Percentiles rank a stretch among this genome's conserved stretches.
phyloP scores from a whole-genome alignment of 805 yeast species.

The Zygotorulaspora danielsina region DNA sequence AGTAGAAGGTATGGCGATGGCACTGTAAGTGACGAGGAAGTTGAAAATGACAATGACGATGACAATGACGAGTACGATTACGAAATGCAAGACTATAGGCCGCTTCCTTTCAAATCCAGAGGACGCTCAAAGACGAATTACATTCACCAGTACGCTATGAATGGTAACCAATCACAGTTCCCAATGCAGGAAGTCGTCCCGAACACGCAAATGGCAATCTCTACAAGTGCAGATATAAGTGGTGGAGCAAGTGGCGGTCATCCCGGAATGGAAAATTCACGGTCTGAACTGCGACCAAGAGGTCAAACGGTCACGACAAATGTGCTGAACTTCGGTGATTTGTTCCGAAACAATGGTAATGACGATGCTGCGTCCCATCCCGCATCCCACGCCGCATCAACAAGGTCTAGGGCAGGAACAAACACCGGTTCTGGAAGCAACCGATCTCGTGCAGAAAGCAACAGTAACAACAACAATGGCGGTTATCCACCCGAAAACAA shows the following conservation, averaged over 20 bases:
- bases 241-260: slow-evolving; percentile 10
- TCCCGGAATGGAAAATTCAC: slow-evolving; percentile 10
- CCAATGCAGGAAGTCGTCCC: slow-evolving; percentile 35
- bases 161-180: slow-evolving; percentile 13
- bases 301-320: slow-evolving; percentile 23
- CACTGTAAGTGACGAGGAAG: not conserved
- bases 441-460: slow-evolving; percentile 7
- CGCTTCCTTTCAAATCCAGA: slow-evolving; percentile 10
- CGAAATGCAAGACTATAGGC: slow-evolving; percentile 22
- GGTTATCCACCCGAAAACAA: slow-evolving; percentile 4
- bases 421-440: slow-evolving; percentile 8
- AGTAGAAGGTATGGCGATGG: not conserved
- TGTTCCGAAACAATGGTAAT: slow-evolving; percentile 12
- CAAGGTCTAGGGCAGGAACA: slow-evolving; percentile 2
- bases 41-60: slow-evolving; percentile 1
- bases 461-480: slow-evolving; percentile 3
- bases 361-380: slow-evolving; percentile 12
- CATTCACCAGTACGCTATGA: slow-evolving; percentile 28
- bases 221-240: slow-evolving; percentile 15
- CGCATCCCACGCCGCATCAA: not conserved
- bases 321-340: slow-evolving; percentile 18
- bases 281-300: slow-evolving; percentile 16
- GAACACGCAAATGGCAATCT: slow-evolving; percentile 27
- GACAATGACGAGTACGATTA: slow-evolving; percentile 18
- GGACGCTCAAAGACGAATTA: slow-evolving; percentile 19